phyloP scores from a whole-genome alignment of 1,284 basidiomycete genomes.

The Puccinia triticina region DNA sequence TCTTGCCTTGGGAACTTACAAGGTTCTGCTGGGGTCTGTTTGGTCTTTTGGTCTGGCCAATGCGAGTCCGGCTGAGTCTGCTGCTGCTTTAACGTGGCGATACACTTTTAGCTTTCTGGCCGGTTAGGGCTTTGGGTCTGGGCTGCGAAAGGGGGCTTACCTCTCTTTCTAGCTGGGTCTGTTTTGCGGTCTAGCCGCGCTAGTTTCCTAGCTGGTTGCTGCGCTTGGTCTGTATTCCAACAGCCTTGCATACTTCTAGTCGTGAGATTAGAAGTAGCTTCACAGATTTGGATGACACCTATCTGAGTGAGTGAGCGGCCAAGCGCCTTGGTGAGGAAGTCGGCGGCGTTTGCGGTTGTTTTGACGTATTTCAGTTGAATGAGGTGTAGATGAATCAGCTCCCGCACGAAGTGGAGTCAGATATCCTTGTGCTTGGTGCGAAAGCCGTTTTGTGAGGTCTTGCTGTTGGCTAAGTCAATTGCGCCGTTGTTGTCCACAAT shows the following conservation, averaged over 20 bases:
- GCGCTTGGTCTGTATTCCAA: too few relatives aligned
- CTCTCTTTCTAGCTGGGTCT: too few relatives aligned
- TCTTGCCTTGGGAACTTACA: too few relatives aligned
- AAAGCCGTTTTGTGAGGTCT: background rate
- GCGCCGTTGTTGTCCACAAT: background rate
- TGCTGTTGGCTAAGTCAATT: background rate
- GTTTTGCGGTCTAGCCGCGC: too few relatives aligned
- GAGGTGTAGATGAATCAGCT: background rate
- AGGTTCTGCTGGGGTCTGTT: too few relatives aligned
- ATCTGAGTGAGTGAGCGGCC: background rate
- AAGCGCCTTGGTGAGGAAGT: background rate
- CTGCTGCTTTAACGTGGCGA: too few relatives aligned
- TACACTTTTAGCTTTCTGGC: too few relatives aligned
- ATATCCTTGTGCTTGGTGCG: background rate
- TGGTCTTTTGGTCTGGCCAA: too few relatives aligned
- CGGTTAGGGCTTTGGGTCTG: too few relatives aligned
- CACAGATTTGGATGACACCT: background rate
- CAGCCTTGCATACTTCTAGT: background rate
- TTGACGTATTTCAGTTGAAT: background rate
- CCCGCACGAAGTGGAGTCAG: background rate
- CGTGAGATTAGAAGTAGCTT: background rate
- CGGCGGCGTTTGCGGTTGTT: background rate
- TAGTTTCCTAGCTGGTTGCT: too few relatives aligned
- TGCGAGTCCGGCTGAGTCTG: too few relatives aligned
- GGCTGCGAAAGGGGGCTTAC: too few relatives aligned